A percentile compares a stretch with the other conserved stretches of the same genome.
Evolutionary conservation across 1,139 yeast species (phyloP).

Genomic region (Pichia sp.): DNA sequence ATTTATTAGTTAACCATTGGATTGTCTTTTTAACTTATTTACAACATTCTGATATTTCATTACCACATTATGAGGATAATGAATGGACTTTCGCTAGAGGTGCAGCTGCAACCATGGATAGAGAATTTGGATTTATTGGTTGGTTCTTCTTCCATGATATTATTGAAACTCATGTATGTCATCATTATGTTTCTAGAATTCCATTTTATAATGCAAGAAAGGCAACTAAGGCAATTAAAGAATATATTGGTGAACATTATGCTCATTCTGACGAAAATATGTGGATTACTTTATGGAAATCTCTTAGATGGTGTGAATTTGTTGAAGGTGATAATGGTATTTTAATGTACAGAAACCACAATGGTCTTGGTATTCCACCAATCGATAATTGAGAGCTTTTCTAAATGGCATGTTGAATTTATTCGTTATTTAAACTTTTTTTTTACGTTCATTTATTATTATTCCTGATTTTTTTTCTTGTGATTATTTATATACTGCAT

Average conservation of each 20-base stretch:
- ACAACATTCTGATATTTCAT: slow-evolving; percentile 75
- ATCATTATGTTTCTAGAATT: slow-evolving; percentile 77
- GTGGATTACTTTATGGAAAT: slow-evolving; percentile 67
- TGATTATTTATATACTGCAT: background rate
- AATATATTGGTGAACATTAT: slow-evolving; percentile 80
- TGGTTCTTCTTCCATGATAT: slow-evolving; percentile 79
- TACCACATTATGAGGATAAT: slow-evolving; percentile 69
- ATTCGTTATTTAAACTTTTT: background rate
- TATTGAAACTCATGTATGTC: slow-evolving; percentile 84
- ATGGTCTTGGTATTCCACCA: slow-evolving; percentile 42
- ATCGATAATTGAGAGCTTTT: slow-evolving; percentile 3
- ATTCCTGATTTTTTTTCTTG: no score
- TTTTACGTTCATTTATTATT: background rate
- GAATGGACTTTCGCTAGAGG: slow-evolving; percentile 88
- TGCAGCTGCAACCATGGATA: slow-evolving; percentile 82
- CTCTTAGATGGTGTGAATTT: slow-evolving; percentile 68
- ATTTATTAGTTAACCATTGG: slow-evolving; percentile 84
- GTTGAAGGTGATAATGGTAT: slow-evolving; percentile 79
- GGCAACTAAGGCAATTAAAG: slow-evolving; percentile 70
- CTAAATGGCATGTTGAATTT: background rate
- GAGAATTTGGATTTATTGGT: slow-evolving; percentile 79
- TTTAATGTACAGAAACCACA: slow-evolving; percentile 69
- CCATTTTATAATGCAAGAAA: slow-evolving; percentile 83
- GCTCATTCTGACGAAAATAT: slow-evolving; percentile 61
- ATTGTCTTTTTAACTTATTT: slow-evolving; percentile 77